Base-by-base conservation (phyloP, 2,329 filamentous ascomycete species). In the Elsinoe perseae region DNA sequence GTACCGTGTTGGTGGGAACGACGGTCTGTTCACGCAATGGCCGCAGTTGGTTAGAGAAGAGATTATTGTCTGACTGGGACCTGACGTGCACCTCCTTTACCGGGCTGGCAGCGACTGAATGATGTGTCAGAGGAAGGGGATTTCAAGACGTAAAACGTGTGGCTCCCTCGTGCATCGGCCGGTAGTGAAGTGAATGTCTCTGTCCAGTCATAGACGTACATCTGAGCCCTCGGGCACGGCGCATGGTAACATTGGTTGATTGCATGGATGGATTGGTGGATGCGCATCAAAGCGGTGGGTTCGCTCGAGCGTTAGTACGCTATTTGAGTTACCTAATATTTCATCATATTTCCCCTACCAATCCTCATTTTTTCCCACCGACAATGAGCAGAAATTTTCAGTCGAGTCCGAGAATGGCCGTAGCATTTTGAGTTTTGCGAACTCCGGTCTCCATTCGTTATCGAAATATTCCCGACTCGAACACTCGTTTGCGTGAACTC, bases 311-410 rank as follows among this genome's bases (percentile, higher is more conserved):
- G 32, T 52, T 52, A 21, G 16, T 2, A 52, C 7, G 48, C 18
- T 20, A 18, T 36, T 52, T 52, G 18, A 21, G 30, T 52, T 52
- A 52, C 48, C 48, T 52, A 52, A 52, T 52, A 52, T 52, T 52
- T 52, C 48, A 52, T 52, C 48, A 52, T 52, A 20, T 38, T 38
- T 36, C 20, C 48, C 28, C 48, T 10, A 12, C 30, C 10, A 34
- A 52, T 27, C 20, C 40, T 44, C 48, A 52, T 28, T 25, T 23
- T 23, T 10, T 34, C 16, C 23, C 20, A 20, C 32, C 30, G 12
- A 10, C 48, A 34, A 52, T 30, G 18, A 52, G 48, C 48, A 50
- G 44, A 50, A 25, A 25, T 50, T 50, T 50, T 32, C 25, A 18
- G 14, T 12, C 20, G 44, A 25, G 21, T 9, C 46, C 46, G 46